Base-by-base conservation (phyloP, 257 asterid genomes). In the Nicotiana obtusifolia region DNA sequence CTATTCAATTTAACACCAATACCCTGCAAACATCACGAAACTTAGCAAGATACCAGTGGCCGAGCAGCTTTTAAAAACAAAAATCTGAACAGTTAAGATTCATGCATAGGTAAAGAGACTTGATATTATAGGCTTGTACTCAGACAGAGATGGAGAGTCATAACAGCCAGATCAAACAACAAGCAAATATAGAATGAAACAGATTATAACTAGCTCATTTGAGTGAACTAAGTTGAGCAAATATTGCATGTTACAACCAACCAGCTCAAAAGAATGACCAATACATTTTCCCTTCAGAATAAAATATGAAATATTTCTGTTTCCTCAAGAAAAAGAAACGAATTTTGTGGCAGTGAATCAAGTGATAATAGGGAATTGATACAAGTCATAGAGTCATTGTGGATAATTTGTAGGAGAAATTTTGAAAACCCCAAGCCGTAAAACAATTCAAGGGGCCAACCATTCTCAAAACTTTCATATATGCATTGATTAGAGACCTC, bases 371-470 rank as follows among this genome's bases (percentile, higher is more conserved):
- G 49, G 49, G 49, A 41, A 37, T 41, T 41, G 49, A 41, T 8
- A 11, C 49, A 7, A 41, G 49, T 41, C 0, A 41, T 0, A 8
- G 17, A 0, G 41, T 49, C 7, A 1, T 20, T 62, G 8, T 0
- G 20, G 44, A n/a, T 56, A 24, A 22, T 4, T 57, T 84, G 86
- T 90, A 5, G 86, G 93, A 82, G 86, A 78, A 82, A 83, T 37
- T 82, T 35, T 41, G 91, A 86, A 91, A 91, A 88, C 92, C 89
- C 88, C 87, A 84, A 56, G 77, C 86, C 61, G 76, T 7, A 47
- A 19, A 76, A 64, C 80, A 79, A 84, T 87, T 86, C 78, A 76
- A 87, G 87, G 66, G 90, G 92, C 87, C 93, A 90, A 90, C 91
- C 91, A 82, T 86, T 85, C 91, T 84, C 90, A 65, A 2, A 7